Evolutionary conservation across 2,329 filamentous ascomycete genomes (phyloP), one percentile per base, ranked within the genome.

Genomic region (Epichloe aotearoae): DNA sequence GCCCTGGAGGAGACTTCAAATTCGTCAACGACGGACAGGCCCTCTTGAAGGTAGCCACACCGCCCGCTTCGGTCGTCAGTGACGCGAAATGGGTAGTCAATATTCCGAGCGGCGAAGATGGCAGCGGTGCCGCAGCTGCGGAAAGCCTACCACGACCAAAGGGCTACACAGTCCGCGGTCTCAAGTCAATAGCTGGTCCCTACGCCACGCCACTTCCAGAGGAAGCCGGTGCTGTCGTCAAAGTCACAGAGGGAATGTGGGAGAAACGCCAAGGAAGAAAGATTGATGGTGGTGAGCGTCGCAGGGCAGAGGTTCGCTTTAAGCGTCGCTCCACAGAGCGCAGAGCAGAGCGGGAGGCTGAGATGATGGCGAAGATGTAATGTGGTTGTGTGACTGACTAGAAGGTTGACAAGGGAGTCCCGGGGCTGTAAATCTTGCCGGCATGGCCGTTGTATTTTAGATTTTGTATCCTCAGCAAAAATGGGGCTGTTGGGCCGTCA

Each of bases 251-350:
- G 66, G 89, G 91, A 10, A 84, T 97, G 73, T 97, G 91, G 93
- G 91, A 97, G 73, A 76, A 89, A 61, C 83, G 78, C 64, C 78
- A 83, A 61, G 91, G 93, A 30, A 81, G 82, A 62, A 97, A 97
- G 82, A 83, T 98, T 58, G 90, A 97, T 69, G 93, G 93, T 63
- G 93, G 93, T 75, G 93, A 98, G 75, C 83, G 93, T 66, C 80
- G 93, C 68, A 82, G 79, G 66, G 86, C 85, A 15, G 84, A 95
- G 71, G 83, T 96, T 49, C 77, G 87, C 60, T 88, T 90, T 60
- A 95, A 95, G 82, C 84, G 82, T 71, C 79, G 84, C 57, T 82
- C 86, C 48, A 82, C 82, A 37, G 86, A 90, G 71, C 83, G 87
- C 58, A 86, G 83, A 67, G 88, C 87, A 56, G 76, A 75, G 61